Conservation (phyloP, 495 filamentous ascomycete genomes). For the Daldinia vernicosa region DNA sequence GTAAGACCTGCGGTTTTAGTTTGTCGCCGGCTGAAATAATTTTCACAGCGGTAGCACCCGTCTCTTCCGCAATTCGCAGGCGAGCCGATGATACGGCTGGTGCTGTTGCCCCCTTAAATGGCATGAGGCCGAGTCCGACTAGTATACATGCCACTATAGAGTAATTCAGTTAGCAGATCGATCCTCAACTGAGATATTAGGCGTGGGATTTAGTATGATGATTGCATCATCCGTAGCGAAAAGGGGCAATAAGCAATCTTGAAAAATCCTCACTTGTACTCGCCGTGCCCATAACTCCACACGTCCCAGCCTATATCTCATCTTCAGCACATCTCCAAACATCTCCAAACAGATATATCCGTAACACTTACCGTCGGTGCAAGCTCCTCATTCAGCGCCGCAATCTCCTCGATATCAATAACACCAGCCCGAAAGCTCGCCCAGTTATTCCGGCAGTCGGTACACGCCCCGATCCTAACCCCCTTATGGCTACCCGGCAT, state of each 20-base stretch:
- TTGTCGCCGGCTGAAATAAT: conserved; percentile 49
- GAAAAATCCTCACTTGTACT: conserved; percentile 58
- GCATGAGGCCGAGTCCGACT: conserved; percentile 71
- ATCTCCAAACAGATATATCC: no score
- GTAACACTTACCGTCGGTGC: conserved; percentile 64
- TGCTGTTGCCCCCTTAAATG: conserved; percentile 66
- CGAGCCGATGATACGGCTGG: conserved; percentile 72
- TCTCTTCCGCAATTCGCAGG: conserved; percentile 69
- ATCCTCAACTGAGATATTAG: no score
- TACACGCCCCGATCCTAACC: conserved; percentile 69
- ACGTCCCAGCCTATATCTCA: conserved; percentile 64
- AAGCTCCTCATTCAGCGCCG: conserved; percentile 71
- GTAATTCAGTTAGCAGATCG: not conserved
- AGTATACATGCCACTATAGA: conserved; percentile 66
- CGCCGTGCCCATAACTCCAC: conserved; percentile 76
- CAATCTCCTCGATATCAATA: conserved; percentile 72
- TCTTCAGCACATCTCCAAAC: conserved; percentile 3
- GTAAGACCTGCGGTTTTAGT: conserved; percentile 62
- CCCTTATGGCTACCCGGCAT: conserved; percentile 70
- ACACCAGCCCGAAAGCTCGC: conserved; percentile 67
- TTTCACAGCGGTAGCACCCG: conserved; percentile 64
- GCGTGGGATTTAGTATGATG: no score
- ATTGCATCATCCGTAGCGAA: no score
- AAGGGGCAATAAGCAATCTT: not conserved
- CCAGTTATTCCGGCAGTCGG: conserved; percentile 74